Conservation (phyloP, 176 grass and related monocot genomes). For the Calamus simplicifolius region DNA sequence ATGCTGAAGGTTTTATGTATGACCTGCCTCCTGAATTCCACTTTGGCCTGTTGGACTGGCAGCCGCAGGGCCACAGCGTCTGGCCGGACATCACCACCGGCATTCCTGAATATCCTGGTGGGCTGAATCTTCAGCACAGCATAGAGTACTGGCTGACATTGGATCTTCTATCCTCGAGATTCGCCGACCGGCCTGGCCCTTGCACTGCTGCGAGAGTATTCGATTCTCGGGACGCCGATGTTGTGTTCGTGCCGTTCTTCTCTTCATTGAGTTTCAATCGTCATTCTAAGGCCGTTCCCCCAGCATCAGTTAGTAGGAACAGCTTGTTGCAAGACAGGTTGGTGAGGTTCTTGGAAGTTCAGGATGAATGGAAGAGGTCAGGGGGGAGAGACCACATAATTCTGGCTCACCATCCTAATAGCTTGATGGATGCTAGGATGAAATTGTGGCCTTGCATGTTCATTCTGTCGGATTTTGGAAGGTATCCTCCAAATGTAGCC, state of each 20-base stretch:
- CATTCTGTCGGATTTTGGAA: conserved; percentile 80
- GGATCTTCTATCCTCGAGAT: conserved; percentile 66
- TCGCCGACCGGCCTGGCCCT: conserved; percentile 20
- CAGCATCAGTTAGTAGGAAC: conserved; percentile 47
- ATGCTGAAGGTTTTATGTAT: conserved; percentile 71
- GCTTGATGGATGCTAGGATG: conserved; percentile 56
- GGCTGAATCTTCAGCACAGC: conserved; percentile 91
- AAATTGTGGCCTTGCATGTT: conserved; percentile 53
- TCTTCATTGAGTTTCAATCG: conserved; percentile 86
- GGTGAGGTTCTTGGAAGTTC: conserved; percentile 38
- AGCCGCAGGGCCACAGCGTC: conserved; percentile 23
- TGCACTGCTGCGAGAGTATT: conserved; percentile 51
- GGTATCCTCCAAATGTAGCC: conserved; percentile 65
- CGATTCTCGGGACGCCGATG: conserved; percentile 49
- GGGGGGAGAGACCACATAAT: conserved; percentile 69
- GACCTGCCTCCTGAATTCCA: conserved; percentile 82
- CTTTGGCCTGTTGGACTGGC: conserved; percentile 77
- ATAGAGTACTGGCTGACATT: conserved; percentile 94
- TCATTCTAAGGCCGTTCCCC: conserved; percentile 48
- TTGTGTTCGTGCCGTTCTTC: conserved; percentile 91
- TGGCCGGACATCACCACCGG: conserved; percentile 45
- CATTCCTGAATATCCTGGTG: conserved; percentile 61
- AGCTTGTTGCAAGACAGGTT: conserved; percentile 59
- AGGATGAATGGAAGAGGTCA: conserved; percentile 60
- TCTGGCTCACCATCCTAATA: conserved; percentile 92